phyloP scores from a whole-genome alignment of 345 rosid species.

The Citrus maxima region DNA sequence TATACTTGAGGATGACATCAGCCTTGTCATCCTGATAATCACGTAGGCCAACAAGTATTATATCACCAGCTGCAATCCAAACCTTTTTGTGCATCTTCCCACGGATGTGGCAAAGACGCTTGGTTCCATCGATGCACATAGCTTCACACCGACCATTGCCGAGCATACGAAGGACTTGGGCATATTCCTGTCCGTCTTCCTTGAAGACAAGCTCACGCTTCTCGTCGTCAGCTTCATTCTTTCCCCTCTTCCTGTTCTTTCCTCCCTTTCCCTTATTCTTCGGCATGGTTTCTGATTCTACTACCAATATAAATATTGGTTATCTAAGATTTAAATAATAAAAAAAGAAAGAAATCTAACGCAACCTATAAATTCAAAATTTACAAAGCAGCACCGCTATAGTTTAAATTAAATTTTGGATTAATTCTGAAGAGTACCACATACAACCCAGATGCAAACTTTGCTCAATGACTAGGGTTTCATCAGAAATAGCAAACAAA shows the following conservation, averaged over 20 bases:
- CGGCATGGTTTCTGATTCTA: conserved; percentile 47
- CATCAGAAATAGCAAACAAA: neutral
- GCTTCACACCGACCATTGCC: conserved; percentile 75
- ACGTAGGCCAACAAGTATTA: conserved; percentile 68
- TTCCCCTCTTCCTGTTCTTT: conserved; percentile 86
- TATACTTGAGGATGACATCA: conserved; percentile 76
- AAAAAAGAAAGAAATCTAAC: neutral
- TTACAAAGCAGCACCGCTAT: neutral
- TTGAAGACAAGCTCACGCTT: conserved; percentile 74
- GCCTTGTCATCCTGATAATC: conserved; percentile 87
- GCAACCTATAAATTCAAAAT: neutral
- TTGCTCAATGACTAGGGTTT: neutral
- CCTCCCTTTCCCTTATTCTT: conserved; percentile 91
- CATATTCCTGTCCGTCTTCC: conserved; percentile 77
- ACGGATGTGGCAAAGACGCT: conserved; percentile 71
- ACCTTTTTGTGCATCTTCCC: conserved; percentile 91
- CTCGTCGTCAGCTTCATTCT: conserved; percentile 77
- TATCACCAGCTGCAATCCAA: conserved; percentile 85
- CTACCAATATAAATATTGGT: conserved; percentile 17
- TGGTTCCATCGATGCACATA: conserved; percentile 60
- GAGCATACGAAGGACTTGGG: conserved; percentile 72
- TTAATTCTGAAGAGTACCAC: neutral
- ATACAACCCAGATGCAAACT: neutral
- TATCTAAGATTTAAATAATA: conserved; percentile 8
- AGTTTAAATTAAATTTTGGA: neutral